Evolutionary conservation across 176 grass and related monocot genomes (phyloP).

Genomic region (Alopecurus myosuroides): DNA sequence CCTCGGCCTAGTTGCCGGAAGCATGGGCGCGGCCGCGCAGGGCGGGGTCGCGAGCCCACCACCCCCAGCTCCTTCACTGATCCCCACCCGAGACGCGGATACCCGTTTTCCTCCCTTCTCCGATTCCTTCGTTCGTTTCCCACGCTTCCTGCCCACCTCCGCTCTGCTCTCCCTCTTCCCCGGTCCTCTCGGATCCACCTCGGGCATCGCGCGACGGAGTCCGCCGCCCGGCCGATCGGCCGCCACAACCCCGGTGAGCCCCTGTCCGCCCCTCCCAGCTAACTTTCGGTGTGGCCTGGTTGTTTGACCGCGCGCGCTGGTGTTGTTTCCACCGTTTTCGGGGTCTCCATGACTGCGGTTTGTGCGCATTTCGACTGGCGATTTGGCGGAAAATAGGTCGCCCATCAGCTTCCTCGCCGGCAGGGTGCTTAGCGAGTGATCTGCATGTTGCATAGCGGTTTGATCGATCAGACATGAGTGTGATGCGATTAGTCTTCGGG

Average conservation of each 20-base stretch:
- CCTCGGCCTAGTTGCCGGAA: background rate
- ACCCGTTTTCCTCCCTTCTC: background rate
- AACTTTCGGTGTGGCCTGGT: background rate
- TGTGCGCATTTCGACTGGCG: background rate
- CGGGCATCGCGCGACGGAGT: background rate
- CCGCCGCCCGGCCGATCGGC: constrained; percentile 18
- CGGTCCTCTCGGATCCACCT: background rate
- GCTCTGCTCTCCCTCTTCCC: background rate
- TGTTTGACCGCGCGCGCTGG: background rate
- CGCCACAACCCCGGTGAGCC: constrained; percentile 24
- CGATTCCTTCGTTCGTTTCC: background rate
- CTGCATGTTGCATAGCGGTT: background rate
- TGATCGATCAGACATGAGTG: background rate
- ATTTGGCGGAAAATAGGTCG: background rate
- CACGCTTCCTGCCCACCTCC: constrained; percentile 3
- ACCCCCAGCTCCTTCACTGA: background rate
- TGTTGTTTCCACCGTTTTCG: background rate
- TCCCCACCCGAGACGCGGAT: background rate
- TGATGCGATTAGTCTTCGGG: background rate
- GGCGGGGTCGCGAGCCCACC: background rate
- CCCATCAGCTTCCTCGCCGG: background rate
- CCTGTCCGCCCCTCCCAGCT: background rate
- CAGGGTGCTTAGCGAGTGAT: background rate
- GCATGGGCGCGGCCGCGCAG: background rate
- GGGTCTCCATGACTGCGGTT: background rate